Base-by-base conservation (phyloP, 208 protist genomes). In the Naegleria lovaniensis region DNA sequence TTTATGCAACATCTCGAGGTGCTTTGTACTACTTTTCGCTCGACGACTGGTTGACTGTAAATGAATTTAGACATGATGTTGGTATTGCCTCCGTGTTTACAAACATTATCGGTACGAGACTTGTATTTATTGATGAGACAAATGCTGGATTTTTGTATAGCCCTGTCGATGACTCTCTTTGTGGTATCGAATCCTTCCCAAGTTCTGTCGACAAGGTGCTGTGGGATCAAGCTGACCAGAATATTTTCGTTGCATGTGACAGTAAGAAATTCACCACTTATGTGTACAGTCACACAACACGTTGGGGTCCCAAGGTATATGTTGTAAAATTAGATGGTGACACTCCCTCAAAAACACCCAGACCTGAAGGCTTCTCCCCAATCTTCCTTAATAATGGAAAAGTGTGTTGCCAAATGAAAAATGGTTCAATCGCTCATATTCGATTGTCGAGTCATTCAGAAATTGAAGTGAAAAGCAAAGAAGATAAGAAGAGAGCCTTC, bases 161-260 rank as follows among this genome's bases (percentile, higher is more conserved):
- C 92, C 97, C 97, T n/a, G 95, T 98, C 48, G 96, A 97, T 55
- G 97, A 98, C 90, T 90, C 94, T 22, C 93, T 94, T 25, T 95
- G 94, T 39, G 91, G 93, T 88, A 95, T 96, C 19, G 96, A 97
- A 83, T 93, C 95, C 33, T 96, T 94, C 90, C 93, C 96, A 84
- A 51, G 91, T 29, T 91, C 92, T 25, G 94, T 95, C 89, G 95
- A 94, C 33, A 91, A 92, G 16, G 91, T 98, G 19, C 79, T 98
- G 41, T 99, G 97, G 97, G 97, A 99, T 91, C 92, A 94, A 89
- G 93, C 92, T 5, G 97, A 98, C 88, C 96, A 94, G n/a, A 96
- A 95, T 16, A 94, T 97, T 39, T 97, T 99, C 89, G 92, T 96
- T 33, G 95, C 94, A 1, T 91, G 95, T 92, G 94, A 98, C 91